These are phyloP conservation scores for Sordariomycetes sp. DNA, from an alignment of 2,329 filamentous ascomycete species.

Conservation along the genomic window DNA sequence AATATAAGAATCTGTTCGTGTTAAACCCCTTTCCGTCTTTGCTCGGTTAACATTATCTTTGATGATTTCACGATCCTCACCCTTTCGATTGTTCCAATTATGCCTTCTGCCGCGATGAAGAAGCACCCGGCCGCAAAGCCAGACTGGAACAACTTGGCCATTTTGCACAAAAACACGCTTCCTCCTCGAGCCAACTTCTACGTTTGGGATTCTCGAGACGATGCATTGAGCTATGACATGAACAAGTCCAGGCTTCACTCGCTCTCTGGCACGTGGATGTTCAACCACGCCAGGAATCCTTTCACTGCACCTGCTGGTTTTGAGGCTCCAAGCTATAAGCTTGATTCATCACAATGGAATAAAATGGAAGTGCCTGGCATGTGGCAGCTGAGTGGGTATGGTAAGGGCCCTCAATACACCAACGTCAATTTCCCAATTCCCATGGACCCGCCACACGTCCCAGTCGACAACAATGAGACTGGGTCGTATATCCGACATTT, in stretches of 20 bases:
- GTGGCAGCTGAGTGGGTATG: conserved; percentile 64
- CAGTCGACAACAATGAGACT: too few relatives aligned
- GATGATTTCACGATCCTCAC: too few relatives aligned
- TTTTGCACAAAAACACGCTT: conserved; percentile 9
- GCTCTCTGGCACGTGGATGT: conserved; percentile 32
- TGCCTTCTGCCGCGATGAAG: too few relatives aligned
- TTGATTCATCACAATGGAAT: conserved; percentile 13
- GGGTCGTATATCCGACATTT: conserved; percentile 53
- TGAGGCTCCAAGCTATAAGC: too few relatives aligned
- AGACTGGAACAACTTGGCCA: conserved; percentile 8
- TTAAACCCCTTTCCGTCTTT: too few relatives aligned
- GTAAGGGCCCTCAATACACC: conserved; percentile 58
- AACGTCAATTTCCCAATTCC: conserved; percentile 60
- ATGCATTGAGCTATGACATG: conserved; percentile 23
- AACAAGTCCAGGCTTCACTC: conserved; percentile 20
- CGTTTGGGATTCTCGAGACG: conserved; percentile 1
- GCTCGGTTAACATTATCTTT: too few relatives aligned
- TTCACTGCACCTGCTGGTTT: conserved; percentile 13
- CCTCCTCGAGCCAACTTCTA: conserved; percentile 6
- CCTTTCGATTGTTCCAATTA: too few relatives aligned
- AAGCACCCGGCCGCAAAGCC: too few relatives aligned
- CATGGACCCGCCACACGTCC: conserved; percentile 52
- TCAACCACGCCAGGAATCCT: conserved; percentile 24
- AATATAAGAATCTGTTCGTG: too few relatives aligned
- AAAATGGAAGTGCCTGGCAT: conserved; percentile 54